These are phyloP conservation scores for Aphelidium insulamus DNA, from an alignment of 371 early-diverging fungal genomes.

Conservation along the genomic window DNA sequence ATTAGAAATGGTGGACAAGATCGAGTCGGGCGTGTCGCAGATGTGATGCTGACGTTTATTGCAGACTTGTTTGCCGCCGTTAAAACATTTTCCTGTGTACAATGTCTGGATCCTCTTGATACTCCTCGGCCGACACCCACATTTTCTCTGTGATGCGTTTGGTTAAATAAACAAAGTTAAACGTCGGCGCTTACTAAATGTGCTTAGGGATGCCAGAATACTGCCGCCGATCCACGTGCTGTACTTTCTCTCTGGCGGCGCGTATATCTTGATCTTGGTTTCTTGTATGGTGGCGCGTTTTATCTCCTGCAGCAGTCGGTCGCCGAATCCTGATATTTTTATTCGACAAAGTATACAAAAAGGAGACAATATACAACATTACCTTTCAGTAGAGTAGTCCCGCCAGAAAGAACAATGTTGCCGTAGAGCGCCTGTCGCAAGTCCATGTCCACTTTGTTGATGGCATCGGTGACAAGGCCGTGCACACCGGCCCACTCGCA, in stretches of 20 bases:
- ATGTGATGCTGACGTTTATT: too few relatives aligned
- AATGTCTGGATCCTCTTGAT: conserved; percentile 9
- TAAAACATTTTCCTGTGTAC: conserved; percentile 1
- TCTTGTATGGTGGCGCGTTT: conserved; percentile 59
- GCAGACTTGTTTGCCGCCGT: too few relatives aligned
- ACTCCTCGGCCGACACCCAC: conserved; percentile 28
- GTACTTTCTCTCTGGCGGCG: conserved; percentile 91
- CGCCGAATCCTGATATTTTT: conserved; percentile 49
- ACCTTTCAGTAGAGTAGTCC: conserved; percentile 56
- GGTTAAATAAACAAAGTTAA: conserved; percentile 1
- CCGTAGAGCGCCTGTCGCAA: conserved; percentile 61
- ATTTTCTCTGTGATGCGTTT: conserved; percentile 11
- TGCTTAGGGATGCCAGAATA: conserved; percentile 55
- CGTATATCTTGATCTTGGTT: conserved; percentile 82
- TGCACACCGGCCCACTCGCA: conserved; percentile 73
- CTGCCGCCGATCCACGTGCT: conserved; percentile 95
- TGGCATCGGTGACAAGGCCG: conserved; percentile 68
- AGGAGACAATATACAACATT: neutral
- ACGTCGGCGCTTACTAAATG: neutral
- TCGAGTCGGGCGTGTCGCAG: too few relatives aligned
- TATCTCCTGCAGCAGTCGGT: conserved; percentile 70
- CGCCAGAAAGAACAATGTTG: conserved; percentile 81
- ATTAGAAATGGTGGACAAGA: too few relatives aligned
- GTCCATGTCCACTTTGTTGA: conserved; percentile 75
- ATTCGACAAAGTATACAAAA: neutral